Conservation (phyloP, 139 green algal species). For the Asterochloris sp. region DNA sequence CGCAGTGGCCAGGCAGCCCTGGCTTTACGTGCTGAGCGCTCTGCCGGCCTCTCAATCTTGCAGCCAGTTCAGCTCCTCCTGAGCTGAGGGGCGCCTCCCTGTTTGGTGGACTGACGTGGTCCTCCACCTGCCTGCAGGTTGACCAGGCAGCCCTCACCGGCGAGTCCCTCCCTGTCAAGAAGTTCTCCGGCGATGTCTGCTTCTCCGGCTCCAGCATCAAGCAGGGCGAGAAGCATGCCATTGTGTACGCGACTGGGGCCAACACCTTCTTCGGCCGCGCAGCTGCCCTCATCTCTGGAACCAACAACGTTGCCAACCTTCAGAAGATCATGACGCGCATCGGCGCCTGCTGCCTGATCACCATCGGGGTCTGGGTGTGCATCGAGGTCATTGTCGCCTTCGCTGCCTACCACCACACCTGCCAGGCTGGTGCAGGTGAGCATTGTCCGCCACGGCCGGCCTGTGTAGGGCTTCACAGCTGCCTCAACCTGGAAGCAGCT, state of each 20-base stretch:
- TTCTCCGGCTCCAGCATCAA: conserved; percentile 86
- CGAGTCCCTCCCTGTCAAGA: conserved; percentile 85
- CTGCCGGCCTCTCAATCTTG: background rate
- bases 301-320: conserved; percentile 81
- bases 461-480: background rate
- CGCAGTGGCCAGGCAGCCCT: background rate
- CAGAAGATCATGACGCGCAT: conserved; percentile 87
- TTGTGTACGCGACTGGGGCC: conserved; percentile 75
- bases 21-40: background rate
- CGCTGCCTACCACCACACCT: conserved; percentile 60
- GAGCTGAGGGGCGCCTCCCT: background rate
- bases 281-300: conserved; percentile 66
- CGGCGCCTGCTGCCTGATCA: conserved; percentile 74
- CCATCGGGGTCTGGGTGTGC: conserved; percentile 69
- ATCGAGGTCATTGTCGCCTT: conserved; percentile 80
- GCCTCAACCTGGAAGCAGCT: no score
- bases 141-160: conserved; percentile 85
- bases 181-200: conserved; percentile 69
- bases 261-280: conserved; percentile 92
- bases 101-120: background rate
- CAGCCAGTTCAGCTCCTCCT: background rate
- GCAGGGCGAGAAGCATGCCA: conserved; percentile 77
- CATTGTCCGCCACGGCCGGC: background rate
- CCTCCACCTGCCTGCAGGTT: conserved; percentile 37
- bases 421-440: conserved; percentile 57